A percentile compares a stretch with the other conserved stretches of the same genome.
Conservation (phyloP, 192 early-diverging fungal species). For the Coemansia sp. region DNA sequence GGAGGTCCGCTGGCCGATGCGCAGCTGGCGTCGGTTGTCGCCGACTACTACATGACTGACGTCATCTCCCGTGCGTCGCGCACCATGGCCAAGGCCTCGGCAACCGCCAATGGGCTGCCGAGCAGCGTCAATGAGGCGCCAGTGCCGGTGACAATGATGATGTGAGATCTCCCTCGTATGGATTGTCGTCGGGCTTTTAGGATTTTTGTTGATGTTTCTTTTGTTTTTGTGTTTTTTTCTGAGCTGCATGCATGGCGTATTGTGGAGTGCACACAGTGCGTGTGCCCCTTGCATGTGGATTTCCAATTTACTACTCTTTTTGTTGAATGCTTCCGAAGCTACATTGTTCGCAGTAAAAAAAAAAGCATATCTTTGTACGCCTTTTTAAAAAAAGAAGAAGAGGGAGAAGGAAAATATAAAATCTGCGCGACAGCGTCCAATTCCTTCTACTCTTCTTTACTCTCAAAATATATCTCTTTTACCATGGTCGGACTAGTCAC, state of each 20-base stretch:
- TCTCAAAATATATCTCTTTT: not conserved
- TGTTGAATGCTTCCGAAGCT: not conserved
- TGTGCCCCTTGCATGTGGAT: not conserved
- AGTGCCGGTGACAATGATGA: not conserved
- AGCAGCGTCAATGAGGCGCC: not conserved
- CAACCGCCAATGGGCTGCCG: conserved; percentile 19
- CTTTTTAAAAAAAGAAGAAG: not conserved
- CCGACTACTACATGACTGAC: conserved; percentile 95
- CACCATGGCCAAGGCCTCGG: conserved; percentile 96
- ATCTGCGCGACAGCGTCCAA: too few relatives aligned
- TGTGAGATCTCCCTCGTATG: not conserved
- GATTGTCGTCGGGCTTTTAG: not conserved
- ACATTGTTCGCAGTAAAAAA: not conserved
- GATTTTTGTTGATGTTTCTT: not conserved
- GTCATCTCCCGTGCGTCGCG: conserved; percentile 87
- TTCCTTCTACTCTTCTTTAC: not conserved
- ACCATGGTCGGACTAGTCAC: not conserved
- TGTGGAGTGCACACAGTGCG: not conserved
- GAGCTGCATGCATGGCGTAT: not conserved
- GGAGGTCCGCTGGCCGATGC: conserved; percentile 24
- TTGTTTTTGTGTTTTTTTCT: not conserved
- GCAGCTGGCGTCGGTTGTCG: conserved; percentile 63
- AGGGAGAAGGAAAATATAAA: not conserved
- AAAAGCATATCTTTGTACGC: not conserved
- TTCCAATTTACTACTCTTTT: not conserved